Conservation (phyloP, 108 stramenopile genomes). For the Skeletonema grethae region DNA sequence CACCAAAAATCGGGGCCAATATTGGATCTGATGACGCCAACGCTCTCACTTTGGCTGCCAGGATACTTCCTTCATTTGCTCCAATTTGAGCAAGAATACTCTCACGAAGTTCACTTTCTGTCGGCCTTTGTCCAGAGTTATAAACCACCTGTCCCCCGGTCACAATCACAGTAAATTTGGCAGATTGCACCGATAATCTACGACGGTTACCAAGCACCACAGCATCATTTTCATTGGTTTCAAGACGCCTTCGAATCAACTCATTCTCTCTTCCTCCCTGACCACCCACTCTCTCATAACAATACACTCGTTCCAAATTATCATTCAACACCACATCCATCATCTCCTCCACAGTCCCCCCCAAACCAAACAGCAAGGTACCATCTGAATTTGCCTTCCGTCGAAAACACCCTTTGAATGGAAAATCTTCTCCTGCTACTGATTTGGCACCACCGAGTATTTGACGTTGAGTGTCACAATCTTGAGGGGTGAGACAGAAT, state of each 20-base stretch:
- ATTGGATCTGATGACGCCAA: background rate
- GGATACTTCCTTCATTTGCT: background rate
- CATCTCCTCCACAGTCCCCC: constrained; percentile 3
- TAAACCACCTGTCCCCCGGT: background rate
- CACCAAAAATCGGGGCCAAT: background rate
- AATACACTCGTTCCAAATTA: background rate
- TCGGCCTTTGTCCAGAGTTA: background rate
- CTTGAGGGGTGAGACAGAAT: background rate
- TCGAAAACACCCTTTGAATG: background rate
- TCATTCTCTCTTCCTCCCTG: background rate
- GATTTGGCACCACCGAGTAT: background rate
- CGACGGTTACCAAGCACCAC: background rate
- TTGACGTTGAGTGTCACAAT: background rate
- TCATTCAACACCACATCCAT: constrained; percentile 11
- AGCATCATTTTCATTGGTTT: background rate
- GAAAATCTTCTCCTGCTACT: background rate
- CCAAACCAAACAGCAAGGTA: background rate
- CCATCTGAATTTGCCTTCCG: background rate
- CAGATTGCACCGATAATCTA: background rate
- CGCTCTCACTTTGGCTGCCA: background rate
- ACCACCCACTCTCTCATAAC: background rate
- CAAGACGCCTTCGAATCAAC: background rate
- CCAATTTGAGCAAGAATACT: background rate
- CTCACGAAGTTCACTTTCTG: background rate
- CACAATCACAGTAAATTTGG: background rate